A percentile compares a stretch with the other conserved stretches of the same genome.
Conservation (phyloP, 495 filamentous ascomycete genomes). For the Neurospora sp. region DNA sequence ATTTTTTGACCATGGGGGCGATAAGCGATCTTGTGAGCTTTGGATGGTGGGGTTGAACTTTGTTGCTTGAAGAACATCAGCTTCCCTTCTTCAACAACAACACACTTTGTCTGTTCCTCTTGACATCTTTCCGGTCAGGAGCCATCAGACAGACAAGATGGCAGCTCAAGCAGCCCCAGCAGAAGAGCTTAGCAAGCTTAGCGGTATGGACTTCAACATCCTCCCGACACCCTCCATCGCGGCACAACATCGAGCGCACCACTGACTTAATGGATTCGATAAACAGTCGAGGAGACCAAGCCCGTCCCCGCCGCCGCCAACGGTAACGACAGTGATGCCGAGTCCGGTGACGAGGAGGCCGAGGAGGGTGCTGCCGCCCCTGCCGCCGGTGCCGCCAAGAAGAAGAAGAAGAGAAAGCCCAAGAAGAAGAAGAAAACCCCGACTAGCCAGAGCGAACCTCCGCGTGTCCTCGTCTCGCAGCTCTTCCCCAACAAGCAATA, state of each 20-base stretch:
- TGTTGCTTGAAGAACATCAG: not conserved
- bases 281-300: slow-evolving; percentile 32
- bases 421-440: slow-evolving; percentile 69
- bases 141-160: slow-evolving; percentile 19
- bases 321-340: slow-evolving; percentile 48
- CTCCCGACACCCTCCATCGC: slow-evolving; percentile 3
- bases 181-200: slow-evolving; percentile 35
- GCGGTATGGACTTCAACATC: slow-evolving; percentile 18
- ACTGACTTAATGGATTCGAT: not conserved
- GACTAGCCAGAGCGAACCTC: slow-evolving; percentile 67
- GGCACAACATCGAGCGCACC: not conserved
- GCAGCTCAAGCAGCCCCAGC: slow-evolving; percentile 31
- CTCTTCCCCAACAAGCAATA: slow-evolving; percentile 68
- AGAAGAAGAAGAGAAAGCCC: slow-evolving; percentile 78
- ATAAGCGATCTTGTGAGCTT: not conserved
- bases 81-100: not conserved
- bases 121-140: not conserved
- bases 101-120: not conserved
- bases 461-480: slow-evolving; percentile 61
- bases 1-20: not conserved
- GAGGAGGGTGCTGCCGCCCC: slow-evolving; percentile 30
- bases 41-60: not conserved
- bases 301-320: slow-evolving; percentile 38
- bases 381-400: slow-evolving; percentile 37
- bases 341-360: slow-evolving; percentile 52